These are phyloP conservation scores for Cucurbita argyrosperma DNA, from an alignment of 306 rosid genomes.

Conservation along the genomic window DNA sequence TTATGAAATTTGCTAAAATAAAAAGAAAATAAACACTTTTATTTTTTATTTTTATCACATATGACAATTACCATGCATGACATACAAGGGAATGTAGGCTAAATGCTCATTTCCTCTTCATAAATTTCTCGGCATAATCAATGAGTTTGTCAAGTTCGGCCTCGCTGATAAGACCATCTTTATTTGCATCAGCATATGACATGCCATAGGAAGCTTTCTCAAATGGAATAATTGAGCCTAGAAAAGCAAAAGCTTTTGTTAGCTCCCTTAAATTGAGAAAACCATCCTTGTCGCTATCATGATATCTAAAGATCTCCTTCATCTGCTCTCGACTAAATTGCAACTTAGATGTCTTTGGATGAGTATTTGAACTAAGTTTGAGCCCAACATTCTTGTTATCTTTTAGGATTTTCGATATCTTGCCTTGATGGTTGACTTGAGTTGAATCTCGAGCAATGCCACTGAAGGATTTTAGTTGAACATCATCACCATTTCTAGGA, in stretches of 20 bases:
- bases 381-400: neutral
- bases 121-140: neutral
- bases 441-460: neutral
- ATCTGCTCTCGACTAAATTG: neutral
- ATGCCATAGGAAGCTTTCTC: neutral
- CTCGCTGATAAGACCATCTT: slow-evolving; percentile 3
- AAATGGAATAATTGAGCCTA: neutral
- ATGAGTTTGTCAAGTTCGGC: neutral
- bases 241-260: too few species aligned
- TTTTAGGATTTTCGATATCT: neutral
- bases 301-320: neutral
- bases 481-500: too few species aligned
- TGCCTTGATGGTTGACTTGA: neutral
- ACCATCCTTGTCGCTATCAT: neutral
- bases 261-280: neutral
- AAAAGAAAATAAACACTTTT: too few species aligned
- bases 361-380: neutral
- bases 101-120: neutral
- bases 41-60: too few species aligned
- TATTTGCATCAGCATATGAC: neutral
- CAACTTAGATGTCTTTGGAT: neutral
- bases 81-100: neutral
- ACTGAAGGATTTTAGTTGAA: too few species aligned
- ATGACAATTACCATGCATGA: neutral
- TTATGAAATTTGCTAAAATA: too few species aligned